These are phyloP conservation scores for Nematodospora anomalae DNA, from an alignment of 1,139 yeast genomes.

Conservation along the genomic window DNA sequence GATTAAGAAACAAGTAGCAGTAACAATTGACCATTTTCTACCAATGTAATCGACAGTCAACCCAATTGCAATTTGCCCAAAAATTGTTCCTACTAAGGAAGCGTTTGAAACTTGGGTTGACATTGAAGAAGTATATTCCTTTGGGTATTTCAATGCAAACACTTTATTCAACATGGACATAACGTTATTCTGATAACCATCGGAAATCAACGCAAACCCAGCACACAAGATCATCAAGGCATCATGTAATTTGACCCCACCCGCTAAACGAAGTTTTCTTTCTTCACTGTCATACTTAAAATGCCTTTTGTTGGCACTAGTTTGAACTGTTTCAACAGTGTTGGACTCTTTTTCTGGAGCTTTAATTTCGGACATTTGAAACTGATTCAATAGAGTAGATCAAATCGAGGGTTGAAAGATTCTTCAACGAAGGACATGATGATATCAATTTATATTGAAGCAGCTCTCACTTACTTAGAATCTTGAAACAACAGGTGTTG, in stretches of 20 bases:
- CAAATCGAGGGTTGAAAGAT: too few species aligned
- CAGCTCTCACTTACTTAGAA: too few species aligned
- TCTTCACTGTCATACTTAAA: slow-evolving; percentile 37
- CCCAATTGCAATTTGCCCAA: slow-evolving; percentile 50
- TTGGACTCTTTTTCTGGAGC: slow-evolving; percentile 5
- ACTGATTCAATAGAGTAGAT: too few species aligned
- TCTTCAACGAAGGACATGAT: too few species aligned
- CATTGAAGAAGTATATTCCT: slow-evolving; percentile 34
- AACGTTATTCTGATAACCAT: slow-evolving; percentile 54
- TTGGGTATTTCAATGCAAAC: slow-evolving; percentile 31
- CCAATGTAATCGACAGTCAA: slow-evolving; percentile 47
- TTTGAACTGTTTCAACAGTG: slow-evolving; percentile 9
- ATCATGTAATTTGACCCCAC: slow-evolving; percentile 31
- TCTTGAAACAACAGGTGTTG: too few species aligned
- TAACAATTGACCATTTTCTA: slow-evolving; percentile 47
- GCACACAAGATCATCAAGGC: slow-evolving; percentile 41
- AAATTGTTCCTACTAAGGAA: slow-evolving; percentile 48
- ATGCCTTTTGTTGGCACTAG: slow-evolving; percentile 12
- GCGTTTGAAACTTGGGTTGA: slow-evolving; percentile 51
- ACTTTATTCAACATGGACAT: slow-evolving; percentile 48
- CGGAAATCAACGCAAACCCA: slow-evolving; percentile 53
- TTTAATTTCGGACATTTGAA: slow-evolving; percentile 6
- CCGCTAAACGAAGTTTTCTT: slow-evolving; percentile 31
- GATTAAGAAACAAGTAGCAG: slow-evolving; percentile 45
- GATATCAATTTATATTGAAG: too few species aligned